phyloP scores from a whole-genome alignment of 148 eudicot species.

The Heliosperma pusillum region DNA sequence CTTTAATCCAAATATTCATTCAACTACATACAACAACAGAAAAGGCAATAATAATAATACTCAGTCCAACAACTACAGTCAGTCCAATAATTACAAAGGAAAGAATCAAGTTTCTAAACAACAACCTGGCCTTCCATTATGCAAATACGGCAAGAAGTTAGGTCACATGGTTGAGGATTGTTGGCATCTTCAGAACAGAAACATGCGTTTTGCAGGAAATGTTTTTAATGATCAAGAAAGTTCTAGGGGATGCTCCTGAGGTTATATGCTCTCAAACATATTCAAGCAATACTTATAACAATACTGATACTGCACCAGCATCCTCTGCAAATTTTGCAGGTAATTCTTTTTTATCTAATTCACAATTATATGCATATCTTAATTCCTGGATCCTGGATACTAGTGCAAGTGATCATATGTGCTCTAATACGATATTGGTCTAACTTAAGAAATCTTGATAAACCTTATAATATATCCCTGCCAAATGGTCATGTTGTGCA shows the following conservation, averaged over 20 bases:
- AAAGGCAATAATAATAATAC: too few species aligned
- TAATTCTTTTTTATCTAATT: background rate
- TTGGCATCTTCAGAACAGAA: background rate
- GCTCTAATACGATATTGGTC: background rate
- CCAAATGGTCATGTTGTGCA: background rate
- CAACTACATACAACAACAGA: too few species aligned
- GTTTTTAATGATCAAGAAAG: background rate
- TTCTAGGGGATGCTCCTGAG: too few species aligned
- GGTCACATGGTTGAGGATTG: background rate
- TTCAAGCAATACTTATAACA: too few species aligned
- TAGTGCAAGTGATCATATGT: slow-evolving; percentile 1
- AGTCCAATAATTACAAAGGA: too few species aligned
- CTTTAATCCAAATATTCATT: too few species aligned
- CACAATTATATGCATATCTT: background rate
- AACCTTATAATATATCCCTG: background rate
- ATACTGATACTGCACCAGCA: too few species aligned
- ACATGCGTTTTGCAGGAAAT: background rate
- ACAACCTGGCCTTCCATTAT: background rate
- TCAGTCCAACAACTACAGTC: too few species aligned
- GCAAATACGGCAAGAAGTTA: background rate
- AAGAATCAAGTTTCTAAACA: background rate
- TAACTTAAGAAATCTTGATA: background rate
- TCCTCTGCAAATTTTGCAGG: background rate
- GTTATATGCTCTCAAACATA: background rate
- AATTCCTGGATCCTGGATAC: background rate